Evolutionary conservation across 768 basidiomycete species (phyloP).

Genomic region (Boletus rex-veris): DNA sequence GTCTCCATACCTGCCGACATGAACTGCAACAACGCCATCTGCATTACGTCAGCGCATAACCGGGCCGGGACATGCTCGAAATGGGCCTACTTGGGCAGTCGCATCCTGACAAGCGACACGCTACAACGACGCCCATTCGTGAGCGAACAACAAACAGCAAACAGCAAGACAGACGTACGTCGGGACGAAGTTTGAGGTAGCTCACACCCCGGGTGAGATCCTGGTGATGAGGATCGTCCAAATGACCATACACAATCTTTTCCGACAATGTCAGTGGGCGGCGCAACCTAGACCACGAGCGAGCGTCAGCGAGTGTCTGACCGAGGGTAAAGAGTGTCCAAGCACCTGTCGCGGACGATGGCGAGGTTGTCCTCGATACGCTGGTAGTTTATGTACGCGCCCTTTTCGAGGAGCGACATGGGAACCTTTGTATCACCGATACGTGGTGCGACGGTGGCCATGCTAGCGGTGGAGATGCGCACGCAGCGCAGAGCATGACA

Average conservation of each 20-base stretch:
- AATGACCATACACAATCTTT: constrained; percentile 97
- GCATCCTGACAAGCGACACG: constrained; percentile 91
- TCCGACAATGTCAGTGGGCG: constrained; percentile 92
- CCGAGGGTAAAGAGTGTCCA: not conserved
- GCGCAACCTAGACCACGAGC: constrained; percentile 53
- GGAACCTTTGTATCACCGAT: constrained; percentile 89
- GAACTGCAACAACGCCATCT: constrained; percentile 99
- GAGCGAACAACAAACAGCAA: not conserved
- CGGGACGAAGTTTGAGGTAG: constrained; percentile 96
- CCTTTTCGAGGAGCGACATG: constrained; percentile 83
- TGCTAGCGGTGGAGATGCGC: constrained; percentile 56
- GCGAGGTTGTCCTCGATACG: constrained; percentile 97
- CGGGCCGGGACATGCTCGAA: constrained; percentile 15
- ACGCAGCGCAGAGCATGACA: constrained; percentile 51
- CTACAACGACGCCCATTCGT: constrained; percentile 34
- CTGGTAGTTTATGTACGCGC: constrained; percentile 88
- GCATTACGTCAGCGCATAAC: constrained; percentile 27
- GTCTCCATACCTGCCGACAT: constrained; percentile 99
- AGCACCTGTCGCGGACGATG: constrained; percentile 77
- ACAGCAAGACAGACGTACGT: constrained; percentile 56
- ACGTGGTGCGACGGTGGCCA: constrained; percentile 77
- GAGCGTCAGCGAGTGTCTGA: not conserved
- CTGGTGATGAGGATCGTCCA: constrained; percentile 90
- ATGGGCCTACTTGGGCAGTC: constrained; percentile 67
- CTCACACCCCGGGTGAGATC: constrained; percentile 89